Conservation (phyloP, 305 asterid species). For the Rubia tinctorum region DNA sequence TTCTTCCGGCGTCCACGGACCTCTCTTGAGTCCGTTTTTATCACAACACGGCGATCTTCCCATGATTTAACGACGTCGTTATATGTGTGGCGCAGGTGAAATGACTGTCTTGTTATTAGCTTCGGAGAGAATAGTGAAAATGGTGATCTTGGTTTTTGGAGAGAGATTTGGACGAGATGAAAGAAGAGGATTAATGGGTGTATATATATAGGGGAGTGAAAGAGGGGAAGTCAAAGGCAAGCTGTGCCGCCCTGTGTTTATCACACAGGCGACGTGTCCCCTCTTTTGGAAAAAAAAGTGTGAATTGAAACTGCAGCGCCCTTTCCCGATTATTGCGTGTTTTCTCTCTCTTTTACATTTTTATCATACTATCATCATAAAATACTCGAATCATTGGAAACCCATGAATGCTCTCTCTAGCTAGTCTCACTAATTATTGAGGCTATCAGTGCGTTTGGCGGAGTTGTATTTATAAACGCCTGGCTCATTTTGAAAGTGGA, state of each 20-base stretch:
- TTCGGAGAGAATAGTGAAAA: background rate
- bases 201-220: background rate
- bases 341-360: background rate
- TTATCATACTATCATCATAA: background rate
- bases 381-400: background rate
- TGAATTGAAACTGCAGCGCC: conserved; percentile 9
- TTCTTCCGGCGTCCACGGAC: conserved; percentile 47
- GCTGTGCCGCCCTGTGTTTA: conserved; percentile 80
- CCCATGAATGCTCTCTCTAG: background rate
- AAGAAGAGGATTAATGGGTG: conserved; percentile 9
- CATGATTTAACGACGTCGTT: too few species aligned
- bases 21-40: conserved; percentile 43
- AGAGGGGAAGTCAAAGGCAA: conserved; percentile 47
- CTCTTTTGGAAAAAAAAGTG: conserved; percentile 27
- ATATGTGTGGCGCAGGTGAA: background rate
- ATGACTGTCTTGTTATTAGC: background rate
- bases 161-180: background rate
- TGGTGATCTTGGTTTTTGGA: background rate
- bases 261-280: conserved; percentile 75
- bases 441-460: too few species aligned
- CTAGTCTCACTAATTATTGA: too few species aligned
- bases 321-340: background rate
- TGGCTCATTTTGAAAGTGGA: too few species aligned
- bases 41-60: conserved; percentile 41
- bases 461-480: too few species aligned